phyloP scores from a whole-genome alignment of 1,284 basidiomycete genomes.

The Ustilago hordei region DNA sequence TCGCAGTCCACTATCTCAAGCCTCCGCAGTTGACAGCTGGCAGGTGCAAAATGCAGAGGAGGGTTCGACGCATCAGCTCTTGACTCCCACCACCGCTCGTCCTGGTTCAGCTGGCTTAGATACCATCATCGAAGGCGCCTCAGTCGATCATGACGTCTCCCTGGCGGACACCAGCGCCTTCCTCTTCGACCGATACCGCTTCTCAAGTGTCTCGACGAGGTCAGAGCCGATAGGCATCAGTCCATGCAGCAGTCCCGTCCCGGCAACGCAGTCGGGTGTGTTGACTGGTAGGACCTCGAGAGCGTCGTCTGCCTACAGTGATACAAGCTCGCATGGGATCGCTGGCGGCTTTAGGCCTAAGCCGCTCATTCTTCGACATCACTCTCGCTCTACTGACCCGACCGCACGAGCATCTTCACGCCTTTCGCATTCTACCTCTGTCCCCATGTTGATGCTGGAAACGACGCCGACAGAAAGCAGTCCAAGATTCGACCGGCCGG shows the following conservation, averaged over 20 bases:
- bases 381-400: not conserved
- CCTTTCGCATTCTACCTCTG: conserved; percentile 18
- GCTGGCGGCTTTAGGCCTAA: conserved; percentile 17
- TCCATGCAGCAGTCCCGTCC: not conserved
- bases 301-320: not conserved
- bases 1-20: not conserved
- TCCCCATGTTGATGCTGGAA: conserved; percentile 9
- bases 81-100: conserved; percentile 4
- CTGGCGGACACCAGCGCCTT: conserved; percentile 14
- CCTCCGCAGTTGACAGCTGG: not conserved
- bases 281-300: conserved; percentile 1
- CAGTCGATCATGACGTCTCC: conserved; percentile 11
- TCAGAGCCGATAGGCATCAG: not conserved
- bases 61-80: not conserved
- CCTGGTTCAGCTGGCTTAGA: conserved; percentile 15
- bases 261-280: conserved; percentile 1
- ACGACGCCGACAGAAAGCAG: not conserved
- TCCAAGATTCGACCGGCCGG: not conserved
- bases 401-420: not conserved
- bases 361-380: conserved; percentile 14
- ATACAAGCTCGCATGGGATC: not conserved
- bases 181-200: conserved; percentile 10
- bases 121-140: conserved; percentile 18
- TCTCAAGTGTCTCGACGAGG: conserved; percentile 5
- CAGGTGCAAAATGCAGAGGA: not conserved